These are phyloP conservation scores for Geotrichum australiense DNA, from an alignment of 1,139 yeast species.

Conservation along the genomic window DNA sequence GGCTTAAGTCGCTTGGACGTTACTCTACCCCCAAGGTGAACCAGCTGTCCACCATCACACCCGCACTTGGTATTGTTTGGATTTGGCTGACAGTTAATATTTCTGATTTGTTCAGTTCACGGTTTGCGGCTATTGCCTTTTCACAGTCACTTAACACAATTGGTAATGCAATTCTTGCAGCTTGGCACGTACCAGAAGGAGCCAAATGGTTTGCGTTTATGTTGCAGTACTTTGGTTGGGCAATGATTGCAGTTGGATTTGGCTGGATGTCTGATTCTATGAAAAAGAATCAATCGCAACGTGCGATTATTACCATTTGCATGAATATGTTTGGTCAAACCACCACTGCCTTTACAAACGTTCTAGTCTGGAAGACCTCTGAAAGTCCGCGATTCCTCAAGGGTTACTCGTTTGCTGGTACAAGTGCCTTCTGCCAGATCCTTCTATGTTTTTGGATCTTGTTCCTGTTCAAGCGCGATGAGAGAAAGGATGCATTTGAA, in stretches of 20 bases:
- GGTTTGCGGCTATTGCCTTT: conserved; percentile 51
- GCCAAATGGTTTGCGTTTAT: conserved; percentile 45
- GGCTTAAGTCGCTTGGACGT: conserved; percentile 43
- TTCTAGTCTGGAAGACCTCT: conserved; percentile 40
- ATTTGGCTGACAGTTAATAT: conserved; percentile 40
- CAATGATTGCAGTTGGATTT: conserved; percentile 35
- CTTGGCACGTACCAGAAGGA: conserved; percentile 42
- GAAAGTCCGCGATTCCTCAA: conserved; percentile 46
- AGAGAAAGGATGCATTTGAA: conserved; percentile 43
- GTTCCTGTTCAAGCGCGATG: conserved; percentile 52
- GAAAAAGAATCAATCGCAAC: conserved; percentile 30
- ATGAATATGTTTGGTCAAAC: conserved; percentile 39
- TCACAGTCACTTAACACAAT: conserved; percentile 46
- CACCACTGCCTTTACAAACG: conserved; percentile 22
- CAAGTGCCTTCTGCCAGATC: conserved; percentile 44
- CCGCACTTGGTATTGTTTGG: conserved; percentile 48
- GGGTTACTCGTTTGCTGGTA: conserved; percentile 50
- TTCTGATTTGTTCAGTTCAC: conserved; percentile 47
- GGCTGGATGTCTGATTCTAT: conserved; percentile 21
- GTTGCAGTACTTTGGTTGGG: conserved; percentile 41
- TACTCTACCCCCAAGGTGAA: conserved; percentile 40
- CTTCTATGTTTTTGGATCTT: conserved; percentile 40
- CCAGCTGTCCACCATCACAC: conserved; percentile 41
- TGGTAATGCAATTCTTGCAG: conserved; percentile 41
- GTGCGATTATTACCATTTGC: conserved; percentile 38